Evolutionary conservation across 2,329 filamentous ascomycete genomes (phyloP).

Genomic region (Graphilbum fragrans): DNA sequence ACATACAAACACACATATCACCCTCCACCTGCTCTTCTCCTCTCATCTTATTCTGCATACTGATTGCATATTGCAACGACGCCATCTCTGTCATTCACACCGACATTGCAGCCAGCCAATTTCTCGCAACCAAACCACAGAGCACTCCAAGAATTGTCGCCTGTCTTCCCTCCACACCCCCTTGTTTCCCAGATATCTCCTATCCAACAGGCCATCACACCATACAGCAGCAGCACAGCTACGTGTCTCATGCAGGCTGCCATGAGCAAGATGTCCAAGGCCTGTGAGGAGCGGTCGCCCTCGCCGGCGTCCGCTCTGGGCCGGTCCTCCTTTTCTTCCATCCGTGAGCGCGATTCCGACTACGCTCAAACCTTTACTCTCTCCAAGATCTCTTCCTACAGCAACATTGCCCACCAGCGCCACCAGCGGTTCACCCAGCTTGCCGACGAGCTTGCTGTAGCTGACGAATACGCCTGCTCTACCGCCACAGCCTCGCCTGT

Average conservation of each 20-base stretch:
- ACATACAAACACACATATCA: neutral
- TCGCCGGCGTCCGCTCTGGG: conserved; percentile 10
- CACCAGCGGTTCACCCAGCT: conserved; percentile 15
- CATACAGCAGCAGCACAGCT: no score
- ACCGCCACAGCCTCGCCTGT: neutral
- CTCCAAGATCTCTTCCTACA: conserved; percentile 39
- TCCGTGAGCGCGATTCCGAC: conserved; percentile 46
- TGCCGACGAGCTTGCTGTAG: conserved; percentile 34
- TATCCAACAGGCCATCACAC: neutral
- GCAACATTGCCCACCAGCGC: neutral
- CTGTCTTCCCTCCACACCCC: neutral
- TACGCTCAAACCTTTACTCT: conserved; percentile 51
- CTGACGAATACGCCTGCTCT: conserved; percentile 33
- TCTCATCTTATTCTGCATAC: neutral
- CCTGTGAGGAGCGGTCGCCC: conserved; percentile 6
- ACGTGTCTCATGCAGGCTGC: neutral
- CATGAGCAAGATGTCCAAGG: neutral
- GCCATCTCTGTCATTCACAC: no score
- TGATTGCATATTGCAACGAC: no score
- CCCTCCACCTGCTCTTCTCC: conserved; percentile 1
- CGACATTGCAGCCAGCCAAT: no score
- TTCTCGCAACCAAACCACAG: no score
- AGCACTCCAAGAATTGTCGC: no score
- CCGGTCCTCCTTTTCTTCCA: conserved; percentile 49
- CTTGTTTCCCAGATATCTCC: neutral